phyloP scores from a whole-genome alignment of 768 basidiomycete genomes.

The Filobasidium wieringae region DNA sequence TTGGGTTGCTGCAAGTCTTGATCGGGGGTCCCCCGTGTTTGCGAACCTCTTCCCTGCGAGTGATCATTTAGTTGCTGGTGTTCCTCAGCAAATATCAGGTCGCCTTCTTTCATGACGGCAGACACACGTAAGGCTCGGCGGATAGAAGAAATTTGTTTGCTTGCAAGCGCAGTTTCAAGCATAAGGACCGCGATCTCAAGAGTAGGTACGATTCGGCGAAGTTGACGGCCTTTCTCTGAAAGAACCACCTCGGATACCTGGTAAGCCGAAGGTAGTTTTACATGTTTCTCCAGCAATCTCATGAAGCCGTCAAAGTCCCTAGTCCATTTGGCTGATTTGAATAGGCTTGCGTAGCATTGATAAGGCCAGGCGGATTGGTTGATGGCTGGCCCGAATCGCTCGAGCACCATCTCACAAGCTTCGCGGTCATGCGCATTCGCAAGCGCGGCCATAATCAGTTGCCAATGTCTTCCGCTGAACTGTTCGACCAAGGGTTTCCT shows the following conservation, averaged over 20 bases:
- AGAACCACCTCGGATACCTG: not conserved
- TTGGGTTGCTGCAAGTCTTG: not conserved
- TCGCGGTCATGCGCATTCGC: slow-evolving; percentile 19
- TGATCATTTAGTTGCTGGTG: not conserved
- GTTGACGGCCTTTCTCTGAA: not conserved
- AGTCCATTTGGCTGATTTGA: slow-evolving; percentile 25
- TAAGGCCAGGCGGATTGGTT: slow-evolving; percentile 16
- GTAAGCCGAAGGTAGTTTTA: not conserved
- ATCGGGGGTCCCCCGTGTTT: not conserved
- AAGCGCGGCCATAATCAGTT: slow-evolving; percentile 16
- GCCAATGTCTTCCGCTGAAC: not conserved
- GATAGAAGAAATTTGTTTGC: not conserved
- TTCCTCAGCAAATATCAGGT: not conserved
- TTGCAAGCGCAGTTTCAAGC: slow-evolving; percentile 1
- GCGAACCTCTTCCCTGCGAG: not conserved
- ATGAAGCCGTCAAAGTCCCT: slow-evolving; percentile 21
- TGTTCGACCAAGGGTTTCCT: not conserved
- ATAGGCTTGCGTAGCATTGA: slow-evolving; percentile 16
- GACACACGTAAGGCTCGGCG: not conserved
- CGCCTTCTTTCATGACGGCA: not conserved
- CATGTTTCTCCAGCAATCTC: slow-evolving; percentile 6
- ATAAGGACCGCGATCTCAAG: slow-evolving; percentile 1
- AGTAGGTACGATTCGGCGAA: not conserved
- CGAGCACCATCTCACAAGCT: slow-evolving; percentile 18
- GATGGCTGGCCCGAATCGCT: slow-evolving; percentile 12